Base-by-base conservation (phyloP, 2,329 filamentous ascomycete genomes). In the Trichocomaceae sp. region DNA sequence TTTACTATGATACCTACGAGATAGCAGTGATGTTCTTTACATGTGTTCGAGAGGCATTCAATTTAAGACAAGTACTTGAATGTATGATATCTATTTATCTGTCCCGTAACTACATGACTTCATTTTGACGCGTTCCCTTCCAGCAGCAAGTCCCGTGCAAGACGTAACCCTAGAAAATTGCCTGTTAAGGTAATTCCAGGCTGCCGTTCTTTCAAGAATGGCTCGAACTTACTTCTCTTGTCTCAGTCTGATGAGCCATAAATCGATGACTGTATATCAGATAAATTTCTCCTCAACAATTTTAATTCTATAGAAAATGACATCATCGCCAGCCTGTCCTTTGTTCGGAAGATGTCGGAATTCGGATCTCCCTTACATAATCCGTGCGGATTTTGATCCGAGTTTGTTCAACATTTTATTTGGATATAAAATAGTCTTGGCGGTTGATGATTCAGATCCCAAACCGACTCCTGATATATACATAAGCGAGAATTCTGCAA, bases 41-140 rank as follows among this genome's bases (percentile, higher is more conserved):
- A 19, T 10, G 17, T 17, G 37, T 15, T 41, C 7, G n/a, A 19
- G n/a, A 6, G 8, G 19, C 2, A 19, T 17, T 19, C n/a, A 41
- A 41, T 2, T 41, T 10, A 12, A 19, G 15, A 19, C 6, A 19
- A 12, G 17, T 5, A 10, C 37, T 10, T 20, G 39, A 42, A 22
- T 20, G 6, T 39, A 33, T 42, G 19, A 5, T 48, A 37, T 35
- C 12, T 33, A 8, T 19, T 20, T 17, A n/a, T 8, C 15, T 48
- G 13, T 35, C n/a, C 20, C 5, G 19, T 9, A n/a, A n/a, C n/a
- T 10, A n/a, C 2, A 22, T 67, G 65, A 67, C 60, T 61, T 67
- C 65, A 67, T 58, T 50, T 63, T 66, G 61, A 66, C 63, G 61
- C 54, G 57, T 20, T 12, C 50, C 52, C 22, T 26, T n/a, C n/a